Evolutionary conservation across 306 rosid species (phyloP).

Genomic region (Astragalus glycyphyllos): DNA sequence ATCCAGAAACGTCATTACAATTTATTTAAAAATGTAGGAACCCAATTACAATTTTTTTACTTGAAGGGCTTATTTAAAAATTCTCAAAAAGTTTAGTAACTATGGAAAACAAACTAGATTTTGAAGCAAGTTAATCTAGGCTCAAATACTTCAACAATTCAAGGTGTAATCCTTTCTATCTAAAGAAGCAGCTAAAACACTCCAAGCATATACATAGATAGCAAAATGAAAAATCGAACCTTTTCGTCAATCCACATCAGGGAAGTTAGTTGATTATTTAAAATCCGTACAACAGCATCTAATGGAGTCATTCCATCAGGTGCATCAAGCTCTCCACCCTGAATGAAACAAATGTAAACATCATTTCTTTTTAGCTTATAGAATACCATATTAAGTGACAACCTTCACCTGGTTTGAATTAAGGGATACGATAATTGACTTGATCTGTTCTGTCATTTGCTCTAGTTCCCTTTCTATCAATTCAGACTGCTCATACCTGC

Average conservation of each 20-base stretch:
- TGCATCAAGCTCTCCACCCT: slow-evolving; percentile 92
- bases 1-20: too few relatives aligned
- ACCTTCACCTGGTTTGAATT: slow-evolving; percentile 84
- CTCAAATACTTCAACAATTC: background rate
- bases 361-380: background rate
- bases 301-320: slow-evolving; percentile 78
- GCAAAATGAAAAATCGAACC: slow-evolving; percentile 58
- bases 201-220: slow-evolving; percentile 8
- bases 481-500: slow-evolving; percentile 95
- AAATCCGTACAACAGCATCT: slow-evolving; percentile 86
- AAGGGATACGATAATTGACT: slow-evolving; percentile 82
- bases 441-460: slow-evolving; percentile 96
- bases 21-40: too few relatives aligned
- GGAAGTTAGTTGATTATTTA: slow-evolving; percentile 93
- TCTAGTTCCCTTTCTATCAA: slow-evolving; percentile 87
- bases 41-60: too few relatives aligned
- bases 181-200: slow-evolving; percentile 1
- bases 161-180: background rate
- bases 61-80: too few relatives aligned
- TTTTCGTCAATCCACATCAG: slow-evolving; percentile 98
- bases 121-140: slow-evolving; percentile 2
- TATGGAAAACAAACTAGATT: background rate
- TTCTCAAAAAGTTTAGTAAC: background rate
- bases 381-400: slow-evolving; percentile 25
- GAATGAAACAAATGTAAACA: slow-evolving; percentile 40